These are phyloP conservation scores for Chlorella ohadii DNA, from an alignment of 139 green algal species.

Conservation along the genomic window DNA sequence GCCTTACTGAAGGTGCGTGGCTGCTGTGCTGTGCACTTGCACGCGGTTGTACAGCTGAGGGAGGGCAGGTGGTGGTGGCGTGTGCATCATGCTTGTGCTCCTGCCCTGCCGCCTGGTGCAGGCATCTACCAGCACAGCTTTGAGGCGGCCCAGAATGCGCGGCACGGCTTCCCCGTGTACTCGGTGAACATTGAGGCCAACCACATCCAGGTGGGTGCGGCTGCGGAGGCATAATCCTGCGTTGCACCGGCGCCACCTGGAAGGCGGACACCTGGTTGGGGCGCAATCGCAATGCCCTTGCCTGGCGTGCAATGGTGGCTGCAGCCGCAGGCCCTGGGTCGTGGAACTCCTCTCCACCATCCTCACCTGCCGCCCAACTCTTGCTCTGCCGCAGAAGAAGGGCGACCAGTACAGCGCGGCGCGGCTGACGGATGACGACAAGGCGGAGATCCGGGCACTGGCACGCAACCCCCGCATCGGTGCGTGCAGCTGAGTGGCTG, in stretches of 20 bases:
- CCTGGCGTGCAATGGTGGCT: background rate
- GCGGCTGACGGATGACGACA: slow-evolving; percentile 94
- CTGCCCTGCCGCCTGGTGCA: background rate
- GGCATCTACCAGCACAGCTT: slow-evolving; percentile 95
- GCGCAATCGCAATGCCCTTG: background rate
- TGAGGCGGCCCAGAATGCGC: slow-evolving; percentile 87
- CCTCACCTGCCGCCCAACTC: background rate
- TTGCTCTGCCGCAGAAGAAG: slow-evolving; percentile 53
- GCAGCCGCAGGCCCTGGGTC: too few species aligned
- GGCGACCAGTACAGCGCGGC: slow-evolving; percentile 78
- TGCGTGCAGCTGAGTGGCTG: slow-evolving; percentile 42
- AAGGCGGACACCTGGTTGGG: too few species aligned
- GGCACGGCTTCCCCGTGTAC: slow-evolving; percentile 96
- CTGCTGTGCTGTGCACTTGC: too few species aligned
- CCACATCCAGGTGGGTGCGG: slow-evolving; percentile 67
- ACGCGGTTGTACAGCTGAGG: too few species aligned
- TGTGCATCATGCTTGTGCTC: background rate
- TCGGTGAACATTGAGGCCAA: slow-evolving; percentile 96
- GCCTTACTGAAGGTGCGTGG: too few species aligned
- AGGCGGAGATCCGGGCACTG: slow-evolving; percentile 80
- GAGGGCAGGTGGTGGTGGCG: too few species aligned
- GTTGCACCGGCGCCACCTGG: too few species aligned
- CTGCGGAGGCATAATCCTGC: too few species aligned
- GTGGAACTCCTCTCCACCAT: too few species aligned
- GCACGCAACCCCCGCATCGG: slow-evolving; percentile 81